Conservation (phyloP, 2,329 filamentous ascomycete genomes). For the Cladosporium colombiae region DNA sequence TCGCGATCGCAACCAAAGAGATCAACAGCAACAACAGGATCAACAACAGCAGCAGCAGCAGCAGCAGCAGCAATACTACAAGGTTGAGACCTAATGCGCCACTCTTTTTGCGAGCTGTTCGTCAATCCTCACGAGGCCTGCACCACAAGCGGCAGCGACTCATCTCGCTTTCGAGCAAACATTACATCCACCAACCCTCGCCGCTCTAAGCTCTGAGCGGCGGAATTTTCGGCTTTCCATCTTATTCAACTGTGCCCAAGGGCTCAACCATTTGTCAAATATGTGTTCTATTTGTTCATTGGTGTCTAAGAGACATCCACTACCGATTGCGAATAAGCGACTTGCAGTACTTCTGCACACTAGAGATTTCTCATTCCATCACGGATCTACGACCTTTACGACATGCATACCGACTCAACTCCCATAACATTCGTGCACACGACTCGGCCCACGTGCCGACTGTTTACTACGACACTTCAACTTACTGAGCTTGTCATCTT, state of each 20-base stretch:
- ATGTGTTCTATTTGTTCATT: slow-evolving; percentile 1
- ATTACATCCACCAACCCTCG: slow-evolving; percentile 23
- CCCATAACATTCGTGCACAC: background rate
- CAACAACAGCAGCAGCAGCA: background rate
- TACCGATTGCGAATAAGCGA: background rate
- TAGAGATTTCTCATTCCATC: slow-evolving; percentile 7
- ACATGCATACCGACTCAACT: slow-evolving; percentile 1
- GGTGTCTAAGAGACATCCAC: background rate
- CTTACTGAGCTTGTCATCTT: background rate
- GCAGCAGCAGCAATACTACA: slow-evolving; percentile 12
- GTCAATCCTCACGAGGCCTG: background rate
- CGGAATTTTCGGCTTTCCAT: slow-evolving; percentile 21
- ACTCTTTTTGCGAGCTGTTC: background rate
- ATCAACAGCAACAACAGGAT: slow-evolving; percentile 28
- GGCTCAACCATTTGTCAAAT: background rate
- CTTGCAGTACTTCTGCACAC: background rate
- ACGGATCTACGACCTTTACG: slow-evolving; percentile 4
- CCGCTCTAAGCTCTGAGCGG: slow-evolving; percentile 21
- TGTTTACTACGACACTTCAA: background rate
- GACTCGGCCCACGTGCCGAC: background rate
- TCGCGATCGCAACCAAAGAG: slow-evolving; percentile 55
- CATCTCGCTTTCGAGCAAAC: background rate
- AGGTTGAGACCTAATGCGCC: slow-evolving; percentile 6
- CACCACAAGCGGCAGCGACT: background rate
- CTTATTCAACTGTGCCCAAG: background rate